Base-by-base conservation (phyloP, 331 rosid species). In the Malus hybrid region DNA sequence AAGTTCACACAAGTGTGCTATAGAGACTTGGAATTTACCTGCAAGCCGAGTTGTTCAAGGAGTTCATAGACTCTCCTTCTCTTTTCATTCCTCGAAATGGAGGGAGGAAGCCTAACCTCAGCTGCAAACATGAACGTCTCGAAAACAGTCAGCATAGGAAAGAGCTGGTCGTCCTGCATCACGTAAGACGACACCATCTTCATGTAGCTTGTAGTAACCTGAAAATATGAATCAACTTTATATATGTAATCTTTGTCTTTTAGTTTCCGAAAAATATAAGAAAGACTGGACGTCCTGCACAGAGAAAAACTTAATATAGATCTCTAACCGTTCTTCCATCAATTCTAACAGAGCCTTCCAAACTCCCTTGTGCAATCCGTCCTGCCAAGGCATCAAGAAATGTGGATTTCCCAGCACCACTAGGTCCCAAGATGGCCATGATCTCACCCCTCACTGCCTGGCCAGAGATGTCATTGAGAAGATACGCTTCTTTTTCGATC, bases 341-440 rank as follows among this genome's bases (percentile, higher is more conserved):
- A 31, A 93, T 79, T 77, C 85, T 80, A 80, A 93, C 96, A 6
- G 97, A 88, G 75, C 98, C 98, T 86, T 86, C 74, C 2, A 93
- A 88, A 72, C 96, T 93, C 66, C 98, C 98, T 74, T 87, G 85
- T 0, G 94, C 93, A 79, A 93, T 93, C 32, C 94, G 81, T 1
- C 94, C 94, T 0, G 97, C 97, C 88, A 93, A 83, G 71, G 96
- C 96, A 78, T 91, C 98, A 4, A 91, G 98, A 80, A 91, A 88
- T 2, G 98, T 93, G 19, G 98, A 91, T 85, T 93, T 93, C 4
- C 98, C 98, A 9, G 98, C 98, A 73, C 98, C 98, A 85, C 98
- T 93, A 4, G 97, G 98, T 52, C 96, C 98, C 77, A 93, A 79
- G 85, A 93, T 90, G 19, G 98, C 98, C 96, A 90, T 86, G 55